Base-by-base conservation (phyloP, 495 filamentous ascomycete genomes). In the Tuber calosporum region DNA sequence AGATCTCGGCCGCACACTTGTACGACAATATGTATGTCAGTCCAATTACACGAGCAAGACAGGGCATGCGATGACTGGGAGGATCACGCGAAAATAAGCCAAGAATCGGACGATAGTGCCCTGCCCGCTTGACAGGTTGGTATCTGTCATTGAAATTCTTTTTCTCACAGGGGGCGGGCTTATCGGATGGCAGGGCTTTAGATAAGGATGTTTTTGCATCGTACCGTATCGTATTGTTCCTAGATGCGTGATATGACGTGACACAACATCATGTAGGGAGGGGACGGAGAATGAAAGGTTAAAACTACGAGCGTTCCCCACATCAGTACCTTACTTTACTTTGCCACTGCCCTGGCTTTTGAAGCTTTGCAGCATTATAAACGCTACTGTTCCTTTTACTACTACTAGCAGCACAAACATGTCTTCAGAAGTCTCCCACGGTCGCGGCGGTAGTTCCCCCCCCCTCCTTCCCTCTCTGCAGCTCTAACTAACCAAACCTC, bases 381-480 rank as follows among this genome's bases (percentile, higher is more conserved):
- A 71, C 39, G 13, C 9, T 48, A 43, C 26, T 26, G 39, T 40
- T 9, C 4, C 11, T 40, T 40, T n/a, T 42, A 41, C 38, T 20
- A 48, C 22, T 43, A 48, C 11, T 0, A 71, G 1, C 42, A 34
- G 7, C n/a, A 69, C n/a, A 53, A 74, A 26, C 39, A 74, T 74
- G 73, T 40, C 73, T 42, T 7, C 11, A 26, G 74, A 71, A 71
- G 66, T 80, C 68, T 81, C 79, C 66, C 79, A 81, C 38, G 79
- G 79, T 26, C 79, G 79, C 70, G 79, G 79, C 62, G 79, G 79
- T 80, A 80, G 36, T 67, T 39, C 36, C 6, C 34, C 20, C 17
- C 34, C 34, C 7, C 53, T 26, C 22, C 41, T 73, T 39, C 2
- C 22, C n/a, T 34, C 5, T 30, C 69, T 4, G 13, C n/a, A n/a